Conservation (phyloP, 2,329 filamentous ascomycete genomes). For the Ophiostoma piceae region DNA sequence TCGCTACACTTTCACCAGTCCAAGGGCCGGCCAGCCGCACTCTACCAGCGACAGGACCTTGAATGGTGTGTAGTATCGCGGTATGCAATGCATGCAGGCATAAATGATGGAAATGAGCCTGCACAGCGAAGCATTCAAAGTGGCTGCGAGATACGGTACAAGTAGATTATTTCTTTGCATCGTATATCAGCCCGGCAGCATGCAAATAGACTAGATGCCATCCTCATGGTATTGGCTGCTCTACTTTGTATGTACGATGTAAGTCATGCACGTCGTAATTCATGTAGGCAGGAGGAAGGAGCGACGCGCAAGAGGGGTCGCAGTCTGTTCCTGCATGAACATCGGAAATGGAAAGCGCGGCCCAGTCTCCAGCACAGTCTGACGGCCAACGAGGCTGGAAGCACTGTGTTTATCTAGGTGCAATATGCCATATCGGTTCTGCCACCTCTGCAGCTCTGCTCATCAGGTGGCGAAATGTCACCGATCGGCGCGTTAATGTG, state of each 20-base stretch:
- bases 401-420: background rate
- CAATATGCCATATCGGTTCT: background rate
- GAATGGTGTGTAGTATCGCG: conserved; percentile 6
- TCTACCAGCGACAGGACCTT: background rate
- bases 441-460: background rate
- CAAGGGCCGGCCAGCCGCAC: background rate
- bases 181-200: background rate
- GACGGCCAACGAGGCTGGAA: background rate
- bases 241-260: background rate
- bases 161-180: background rate
- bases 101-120: conserved; percentile 13
- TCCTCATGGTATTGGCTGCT: background rate
- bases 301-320: conserved; percentile 8
- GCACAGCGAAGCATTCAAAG: background rate
- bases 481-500: background rate
- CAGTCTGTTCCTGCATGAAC: conserved; percentile 8
- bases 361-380: background rate
- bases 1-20: background rate
- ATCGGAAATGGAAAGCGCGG: conserved; percentile 9
- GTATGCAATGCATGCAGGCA: conserved; percentile 9
- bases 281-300: conserved; percentile 10
- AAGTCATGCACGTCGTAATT: background rate
- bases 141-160: background rate
- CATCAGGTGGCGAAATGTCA: background rate
- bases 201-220: background rate